These are phyloP conservation scores for Fusarium pininemorale DNA, from an alignment of 2,329 filamentous ascomycete species.

Conservation along the genomic window DNA sequence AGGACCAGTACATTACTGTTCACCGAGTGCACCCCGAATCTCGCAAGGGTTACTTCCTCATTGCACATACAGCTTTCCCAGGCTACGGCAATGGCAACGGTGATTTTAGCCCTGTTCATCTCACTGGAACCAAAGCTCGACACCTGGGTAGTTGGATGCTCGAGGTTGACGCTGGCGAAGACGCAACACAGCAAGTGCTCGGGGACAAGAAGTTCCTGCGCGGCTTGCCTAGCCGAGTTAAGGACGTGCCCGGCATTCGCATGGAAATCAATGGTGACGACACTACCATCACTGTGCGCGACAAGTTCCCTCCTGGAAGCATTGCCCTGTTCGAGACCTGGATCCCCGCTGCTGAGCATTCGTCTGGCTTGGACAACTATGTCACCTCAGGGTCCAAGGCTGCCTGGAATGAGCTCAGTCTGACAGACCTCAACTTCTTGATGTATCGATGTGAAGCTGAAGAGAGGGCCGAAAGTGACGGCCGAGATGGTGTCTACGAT, in stretches of 20 bases:
- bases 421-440: conserved; percentile 89
- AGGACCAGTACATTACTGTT: conserved; percentile 94
- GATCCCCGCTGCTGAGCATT: conserved; percentile 88
- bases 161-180: conserved; percentile 81
- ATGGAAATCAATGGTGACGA: conserved; percentile 78
- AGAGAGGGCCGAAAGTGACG: conserved; percentile 79
- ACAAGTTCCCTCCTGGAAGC: conserved; percentile 89
- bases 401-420: conserved; percentile 77
- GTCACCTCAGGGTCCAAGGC: conserved; percentile 82
- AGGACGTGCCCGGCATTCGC: conserved; percentile 76
- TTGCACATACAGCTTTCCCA: conserved; percentile 95
- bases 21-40: conserved; percentile 93
- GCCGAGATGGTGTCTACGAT: conserved; percentile 86
- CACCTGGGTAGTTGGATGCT: conserved; percentile 92
- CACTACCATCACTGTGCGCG: conserved; percentile 81
- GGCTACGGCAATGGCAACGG: conserved; percentile 88
- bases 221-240: conserved; percentile 85
- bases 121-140: conserved; percentile 85
- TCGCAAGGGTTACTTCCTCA: conserved; percentile 92
- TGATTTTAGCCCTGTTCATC: conserved; percentile 78
- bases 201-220: conserved; percentile 76
- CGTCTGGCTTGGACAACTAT: conserved; percentile 83
- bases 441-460: conserved; percentile 93
- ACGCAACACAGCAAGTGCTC: conserved; percentile 70
- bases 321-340: conserved; percentile 96